phyloP scores from a whole-genome alignment of 441 rosid genomes.

The Populus hybrid region DNA sequence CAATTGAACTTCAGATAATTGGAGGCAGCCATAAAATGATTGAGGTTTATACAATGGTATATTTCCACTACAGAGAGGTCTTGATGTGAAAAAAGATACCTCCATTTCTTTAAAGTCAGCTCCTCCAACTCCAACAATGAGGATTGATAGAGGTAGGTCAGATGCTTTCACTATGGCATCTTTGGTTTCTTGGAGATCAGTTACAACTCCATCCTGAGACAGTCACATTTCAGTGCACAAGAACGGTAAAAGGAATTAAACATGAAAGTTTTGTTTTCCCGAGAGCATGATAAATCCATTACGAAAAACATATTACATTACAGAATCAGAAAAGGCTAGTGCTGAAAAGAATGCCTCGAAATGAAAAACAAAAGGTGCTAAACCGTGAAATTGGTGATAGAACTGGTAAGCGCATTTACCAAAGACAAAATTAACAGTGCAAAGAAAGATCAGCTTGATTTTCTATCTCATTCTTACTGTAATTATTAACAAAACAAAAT shows the following conservation, averaged over 20 bases:
- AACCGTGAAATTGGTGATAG: background rate
- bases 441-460: background rate
- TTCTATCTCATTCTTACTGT: slow-evolving; percentile 47
- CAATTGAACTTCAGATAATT: background rate
- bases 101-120: slow-evolving; percentile 99
- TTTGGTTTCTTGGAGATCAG: slow-evolving; percentile 94
- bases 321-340: background rate
- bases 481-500: slow-evolving; percentile 77
- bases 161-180: slow-evolving; percentile 91
- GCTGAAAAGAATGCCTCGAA: background rate
- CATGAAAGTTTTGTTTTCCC: slow-evolving; percentile 4
- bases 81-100: slow-evolving; percentile 36
- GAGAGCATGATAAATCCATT: background rate
- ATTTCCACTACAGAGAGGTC: background rate
- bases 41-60: background rate
- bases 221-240: slow-evolving; percentile 15
- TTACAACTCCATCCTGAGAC: slow-evolving; percentile 82
- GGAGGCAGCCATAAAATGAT: background rate
- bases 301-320: background rate
- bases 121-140: slow-evolving; percentile 92
- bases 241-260: background rate
- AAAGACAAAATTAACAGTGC: background rate
- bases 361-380: background rate
- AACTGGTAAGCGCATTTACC: background rate
- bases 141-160: slow-evolving; percentile 84